phyloP scores from a whole-genome alignment of 495 filamentous ascomycete species.

The Echria macrotheca region DNA sequence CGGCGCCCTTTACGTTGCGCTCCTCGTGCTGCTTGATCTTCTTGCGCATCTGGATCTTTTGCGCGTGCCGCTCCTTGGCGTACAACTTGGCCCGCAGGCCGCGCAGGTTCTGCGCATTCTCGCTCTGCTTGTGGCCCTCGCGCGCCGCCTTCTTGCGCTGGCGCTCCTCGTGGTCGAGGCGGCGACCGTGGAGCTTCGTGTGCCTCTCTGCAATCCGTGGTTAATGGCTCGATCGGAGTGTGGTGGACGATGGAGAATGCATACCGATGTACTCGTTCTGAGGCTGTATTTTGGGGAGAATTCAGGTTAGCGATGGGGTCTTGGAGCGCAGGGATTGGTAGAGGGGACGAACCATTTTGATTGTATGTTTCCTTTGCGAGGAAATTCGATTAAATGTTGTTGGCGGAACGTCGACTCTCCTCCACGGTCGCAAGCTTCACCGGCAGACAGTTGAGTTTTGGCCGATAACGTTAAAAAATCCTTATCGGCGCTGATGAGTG shows the following conservation, averaged over 20 bases:
- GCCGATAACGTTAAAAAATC: slow-evolving; percentile 27
- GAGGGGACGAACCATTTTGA: slow-evolving; percentile 28
- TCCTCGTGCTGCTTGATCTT: slow-evolving; percentile 90
- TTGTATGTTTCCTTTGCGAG: slow-evolving; percentile 25
- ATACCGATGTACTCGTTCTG: slow-evolving; percentile 88
- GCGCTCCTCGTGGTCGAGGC: slow-evolving; percentile 81
- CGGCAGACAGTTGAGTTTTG: too few species aligned
- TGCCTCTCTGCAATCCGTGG: slow-evolving; percentile 20
- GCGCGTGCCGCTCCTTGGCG: slow-evolving; percentile 85
- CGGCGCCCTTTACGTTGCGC: slow-evolving; percentile 88
- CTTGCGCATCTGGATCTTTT: slow-evolving; percentile 99
- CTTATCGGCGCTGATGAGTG: slow-evolving; percentile 22
- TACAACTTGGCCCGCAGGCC: slow-evolving; percentile 92
- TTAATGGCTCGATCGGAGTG: slow-evolving; percentile 34
- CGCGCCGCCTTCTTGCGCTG: slow-evolving; percentile 80
- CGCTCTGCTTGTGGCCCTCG: slow-evolving; percentile 75
- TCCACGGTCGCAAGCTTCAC: not conserved
- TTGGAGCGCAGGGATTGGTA: not conserved
- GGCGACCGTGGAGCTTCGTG: slow-evolving; percentile 51
- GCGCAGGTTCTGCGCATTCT: slow-evolving; percentile 85
- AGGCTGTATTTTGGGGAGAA: slow-evolving; percentile 49
- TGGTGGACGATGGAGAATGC: slow-evolving; percentile 1
- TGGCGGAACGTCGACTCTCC: not conserved
- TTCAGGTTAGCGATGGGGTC: slow-evolving; percentile 13
- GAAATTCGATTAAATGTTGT: slow-evolving; percentile 15